These are phyloP conservation scores for Fusarium euwallaceae DNA, from an alignment of 2,329 filamentous ascomycete genomes.

Conservation along the genomic window DNA sequence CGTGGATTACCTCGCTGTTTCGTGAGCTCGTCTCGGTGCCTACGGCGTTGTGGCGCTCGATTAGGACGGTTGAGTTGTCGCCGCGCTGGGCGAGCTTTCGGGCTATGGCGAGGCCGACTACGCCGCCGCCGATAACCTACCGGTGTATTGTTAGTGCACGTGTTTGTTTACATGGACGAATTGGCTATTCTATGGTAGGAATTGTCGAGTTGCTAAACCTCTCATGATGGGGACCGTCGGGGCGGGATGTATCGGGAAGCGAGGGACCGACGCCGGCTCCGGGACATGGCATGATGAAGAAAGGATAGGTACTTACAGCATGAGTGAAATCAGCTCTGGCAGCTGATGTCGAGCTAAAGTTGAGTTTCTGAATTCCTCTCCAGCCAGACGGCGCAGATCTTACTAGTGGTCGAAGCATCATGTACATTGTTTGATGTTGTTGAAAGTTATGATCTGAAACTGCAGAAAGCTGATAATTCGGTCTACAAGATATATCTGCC, in stretches of 20 bases:
- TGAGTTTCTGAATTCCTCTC: slow-evolving; percentile 25
- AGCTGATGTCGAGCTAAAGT: slow-evolving; percentile 54
- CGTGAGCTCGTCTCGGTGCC: slow-evolving; percentile 91
- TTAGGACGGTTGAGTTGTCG: slow-evolving; percentile 76
- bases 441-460: slow-evolving; percentile 3
- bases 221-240: slow-evolving; percentile 14
- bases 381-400: not conserved
- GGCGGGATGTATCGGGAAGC: slow-evolving; percentile 13
- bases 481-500: slow-evolving; percentile 10
- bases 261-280: slow-evolving; percentile 18
- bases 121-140: slow-evolving; percentile 70
- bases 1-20: slow-evolving; percentile 97
- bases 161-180: not conserved
- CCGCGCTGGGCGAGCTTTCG: slow-evolving; percentile 76
- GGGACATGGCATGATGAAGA: slow-evolving; percentile 17
- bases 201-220: not conserved
- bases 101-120: slow-evolving; percentile 85
- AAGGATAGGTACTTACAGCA: slow-evolving; percentile 51
- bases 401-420: slow-evolving; percentile 31
- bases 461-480: slow-evolving; percentile 9
- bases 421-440: slow-evolving; percentile 7
- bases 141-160: slow-evolving; percentile 5
- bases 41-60: slow-evolving; percentile 81
- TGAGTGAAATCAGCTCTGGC: slow-evolving; percentile 60
- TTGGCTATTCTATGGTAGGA: not conserved